Base-by-base conservation (phyloP, 768 basidiomycete species). In the Daedalea quercina region DNA sequence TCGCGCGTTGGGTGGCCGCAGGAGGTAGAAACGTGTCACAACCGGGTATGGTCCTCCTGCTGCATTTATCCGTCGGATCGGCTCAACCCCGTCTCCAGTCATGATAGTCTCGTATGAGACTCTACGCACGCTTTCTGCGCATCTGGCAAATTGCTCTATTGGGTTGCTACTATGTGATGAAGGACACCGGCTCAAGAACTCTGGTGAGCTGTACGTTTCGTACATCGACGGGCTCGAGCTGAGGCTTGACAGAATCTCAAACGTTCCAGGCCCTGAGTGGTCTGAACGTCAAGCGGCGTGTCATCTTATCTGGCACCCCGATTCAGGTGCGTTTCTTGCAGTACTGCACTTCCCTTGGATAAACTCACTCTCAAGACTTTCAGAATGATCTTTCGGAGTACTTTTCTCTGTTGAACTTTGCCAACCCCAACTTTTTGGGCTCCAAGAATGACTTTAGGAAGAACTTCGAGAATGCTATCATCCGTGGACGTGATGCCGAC, bases 31-130 rank as follows among this genome's bases (percentile, higher is more conserved):
- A 90, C 58, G 87, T 97, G 46, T 90, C 91, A 0, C 86, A 92
- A 54, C 94, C 95, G 70, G 93, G 94, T 90, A 22, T 6, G 26
- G 33, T n/a, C 15, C 33, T 13, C 25, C 9, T 25, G 6, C 50
- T 7, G 26, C 25, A 23, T 15, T 7, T 51, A 8, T 28, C 25
- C 17, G 20, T 34, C n/a, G 13, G 28, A 28, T 47, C 3, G 9
- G 48, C n/a, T n/a, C n/a, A 49, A 40, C 8, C n/a, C 44, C 26
- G 0, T 2, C 11, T 15, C 11, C 24, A 94, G 95, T 98, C 43
- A 92, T 99, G 90, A 97, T 99, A 58, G 94, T 96, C 4, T 98
- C 96, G 0, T 99, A 99, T 59, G 95, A 99, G 67, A 95, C 92
- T 0, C 77, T 99, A 48, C 83, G 95, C 19, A 86, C 86, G 3